Base-by-base conservation (phyloP, 2,329 filamentous ascomycete genomes). In the Aspergillus oerlinghausenensis region DNA sequence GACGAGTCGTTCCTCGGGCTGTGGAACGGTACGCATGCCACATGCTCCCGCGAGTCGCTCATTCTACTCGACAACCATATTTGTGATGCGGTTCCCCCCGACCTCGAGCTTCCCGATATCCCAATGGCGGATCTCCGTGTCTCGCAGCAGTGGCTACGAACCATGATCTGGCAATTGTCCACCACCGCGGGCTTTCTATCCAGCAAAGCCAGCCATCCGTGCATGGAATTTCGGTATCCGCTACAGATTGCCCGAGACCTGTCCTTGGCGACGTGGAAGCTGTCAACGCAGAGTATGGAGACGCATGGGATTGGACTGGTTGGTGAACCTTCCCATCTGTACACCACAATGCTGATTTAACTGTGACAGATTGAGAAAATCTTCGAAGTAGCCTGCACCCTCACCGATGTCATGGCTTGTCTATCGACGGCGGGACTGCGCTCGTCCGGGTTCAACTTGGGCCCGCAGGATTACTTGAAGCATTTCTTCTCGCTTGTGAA, bases 241-340 rank as follows among this genome's bases (percentile, higher is more conserved):
- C 77, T 86, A 21, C 81, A 85, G 51, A 81, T 89, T 60, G 80
- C 86, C 0, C 78, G 81, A 49, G 86, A 90, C 56, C 63, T 89
- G 26, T 75, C 82, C 23, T 81, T 82, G 14, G 84, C 91, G 73
- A 86, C 88, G 3, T 84, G 85, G 17, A 84, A 88, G 53, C 88
- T 94, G 66, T 87, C 88, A 0, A 84, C 84, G 38, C 82, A 87
- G 62, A 85, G 86, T 47, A 87, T 91, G 77, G 89, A 93, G 61
- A 78, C 92, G 3, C 81, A 92, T 62, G 88, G 87, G 19, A 82
- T 89, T 42, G 88, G 88, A 26, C 72, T 95, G 67, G 87, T 89
- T 77, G 71, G 84, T 56, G 3, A 19, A 19, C 29, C 43, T 5
- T 3, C 26, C n/a, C 10, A 32, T 14, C 32, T 6, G 4, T 38